Evolutionary conservation across 192 early-diverging fungal species (phyloP).

Genomic region (Tieghemiomyces parasiticus): DNA sequence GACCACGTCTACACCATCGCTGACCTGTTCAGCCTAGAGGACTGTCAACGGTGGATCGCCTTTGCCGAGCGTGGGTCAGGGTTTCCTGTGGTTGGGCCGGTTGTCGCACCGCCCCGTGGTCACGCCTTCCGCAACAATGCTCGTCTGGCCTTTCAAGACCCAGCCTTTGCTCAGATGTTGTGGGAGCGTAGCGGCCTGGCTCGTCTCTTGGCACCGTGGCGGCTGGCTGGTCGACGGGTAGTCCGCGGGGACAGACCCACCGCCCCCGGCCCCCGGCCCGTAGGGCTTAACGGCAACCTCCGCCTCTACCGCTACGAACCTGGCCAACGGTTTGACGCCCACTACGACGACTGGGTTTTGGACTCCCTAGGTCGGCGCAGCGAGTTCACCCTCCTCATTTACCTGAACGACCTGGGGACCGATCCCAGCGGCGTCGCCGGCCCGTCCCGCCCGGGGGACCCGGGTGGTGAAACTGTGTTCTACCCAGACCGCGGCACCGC

Average conservation of each 20-base stretch:
- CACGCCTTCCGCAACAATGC: conserved; percentile 46
- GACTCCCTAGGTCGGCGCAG: conserved; percentile 29
- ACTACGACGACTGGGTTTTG: conserved; percentile 41
- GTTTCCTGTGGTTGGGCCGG: conserved; percentile 12
- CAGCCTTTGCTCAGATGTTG: conserved; percentile 26
- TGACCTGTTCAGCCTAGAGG: conserved; percentile 14
- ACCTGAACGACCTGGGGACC: conserved; percentile 32
- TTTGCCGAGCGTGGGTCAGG: conserved; percentile 21
- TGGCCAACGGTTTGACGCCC: conserved; percentile 38
- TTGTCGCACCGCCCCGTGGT: conserved; percentile 29
- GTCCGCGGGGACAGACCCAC: conserved; percentile 14
- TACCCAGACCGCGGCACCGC: conserved; percentile 29
- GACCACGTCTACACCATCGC: conserved; percentile 22
- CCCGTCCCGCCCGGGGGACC: conserved; percentile 17
- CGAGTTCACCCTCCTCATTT: conserved; percentile 41
- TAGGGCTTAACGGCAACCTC: conserved; percentile 35
- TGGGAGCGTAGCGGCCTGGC: conserved; percentile 31
- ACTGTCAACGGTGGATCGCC: conserved; percentile 24
- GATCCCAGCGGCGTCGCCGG: conserved; percentile 18
- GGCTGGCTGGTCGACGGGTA: conserved; percentile 17
- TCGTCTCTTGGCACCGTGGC: conserved; percentile 22
- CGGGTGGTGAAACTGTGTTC: conserved; percentile 28
- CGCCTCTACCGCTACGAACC: conserved; percentile 44
- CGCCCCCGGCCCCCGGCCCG: conserved; percentile 18
- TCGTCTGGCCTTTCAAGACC: conserved; percentile 28